Percentiles rank a stretch among this genome's conserved stretches.
Evolutionary conservation across 2,329 filamentous ascomycete genomes (phyloP).

Genomic region (Cladorrhinum sp.): DNA sequence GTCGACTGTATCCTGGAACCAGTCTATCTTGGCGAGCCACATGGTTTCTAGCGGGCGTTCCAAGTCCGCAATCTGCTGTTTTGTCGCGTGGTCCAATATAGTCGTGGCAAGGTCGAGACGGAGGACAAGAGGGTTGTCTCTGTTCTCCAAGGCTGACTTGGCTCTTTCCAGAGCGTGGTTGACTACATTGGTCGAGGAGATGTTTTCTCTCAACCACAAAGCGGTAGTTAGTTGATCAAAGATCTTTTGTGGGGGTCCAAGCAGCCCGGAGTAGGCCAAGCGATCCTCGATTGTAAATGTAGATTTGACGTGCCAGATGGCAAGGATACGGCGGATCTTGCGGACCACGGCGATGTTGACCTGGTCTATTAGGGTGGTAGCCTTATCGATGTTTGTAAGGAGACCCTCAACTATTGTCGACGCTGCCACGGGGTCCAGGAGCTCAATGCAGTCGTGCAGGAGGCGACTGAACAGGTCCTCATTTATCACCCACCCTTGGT

Average conservation of each 20-base stretch:
- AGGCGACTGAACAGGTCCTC: constrained; percentile 36
- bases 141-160: background rate
- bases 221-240: background rate
- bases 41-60: constrained; percentile 6
- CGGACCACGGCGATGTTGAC: constrained; percentile 3
- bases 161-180: background rate
- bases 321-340: constrained; percentile 19
- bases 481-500: constrained; percentile 34
- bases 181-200: background rate
- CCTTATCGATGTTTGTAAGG: constrained; percentile 26
- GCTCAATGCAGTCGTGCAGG: constrained; percentile 41
- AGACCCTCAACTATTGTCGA: constrained; percentile 36
- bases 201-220: background rate
- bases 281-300: background rate
- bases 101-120: constrained; percentile 10
- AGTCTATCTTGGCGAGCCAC: constrained; percentile 15
- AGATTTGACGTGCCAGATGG: constrained; percentile 15
- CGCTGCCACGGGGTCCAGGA: constrained; percentile 37
- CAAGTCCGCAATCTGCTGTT: background rate
- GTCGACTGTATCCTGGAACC: constrained; percentile 3
- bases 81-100: constrained; percentile 1
- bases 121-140: background rate
- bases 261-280: background rate
- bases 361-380: constrained; percentile 20
- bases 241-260: background rate